Evolutionary conservation across 1,284 basidiomycete species (phyloP), one percentile per base, ranked within the genome.

Genomic region (Wallemia mellicola): DNA sequence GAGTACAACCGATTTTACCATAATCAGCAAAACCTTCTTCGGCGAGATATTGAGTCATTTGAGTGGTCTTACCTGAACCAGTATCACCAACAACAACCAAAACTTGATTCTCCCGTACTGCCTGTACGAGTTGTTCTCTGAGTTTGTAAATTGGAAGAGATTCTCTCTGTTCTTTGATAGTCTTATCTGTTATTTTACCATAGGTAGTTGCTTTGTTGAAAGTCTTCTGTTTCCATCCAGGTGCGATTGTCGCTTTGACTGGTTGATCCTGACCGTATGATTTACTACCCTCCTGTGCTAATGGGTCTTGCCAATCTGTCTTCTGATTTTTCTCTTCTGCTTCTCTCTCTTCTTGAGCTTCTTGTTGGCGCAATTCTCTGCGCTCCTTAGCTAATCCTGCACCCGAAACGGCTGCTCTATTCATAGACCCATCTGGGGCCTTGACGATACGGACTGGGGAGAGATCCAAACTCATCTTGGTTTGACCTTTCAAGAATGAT

Each of bases 181-280:
- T 87, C 60, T 95, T 74, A 26, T 67, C 77, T 1, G 92, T 95
- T 64, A 92, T 85, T 71, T 87, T 85, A 65, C 92, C 88, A 65
- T 85, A 98, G 0, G 89, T 91, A 1, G 86, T 91, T n/a, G 86
- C 82, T 72, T 95, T 95, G 75, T 94, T 95, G 70, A 94, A 88
- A 25, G 85, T 82, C 61, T 81, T 82, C 64, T 86, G 81, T 70
- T 85, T 89, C 94, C 94, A 98, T 32, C 81, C 81, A 1, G 91
- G 83, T 54, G 81, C 77, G 64, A 88, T 82, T 28, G 80, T 77
- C 5, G 85, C 80, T 67, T 81, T 83, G 69, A 88, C 84, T 17
- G 84, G 83, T 62, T 92, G 70, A 70, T 99, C 94, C 65, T 95
- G 87, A 0, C 94, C 94, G 67, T 98, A 99, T 60, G 85, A 74